phyloP scores from a whole-genome alignment of 805 yeast species.

The Pichia nakasei region DNA sequence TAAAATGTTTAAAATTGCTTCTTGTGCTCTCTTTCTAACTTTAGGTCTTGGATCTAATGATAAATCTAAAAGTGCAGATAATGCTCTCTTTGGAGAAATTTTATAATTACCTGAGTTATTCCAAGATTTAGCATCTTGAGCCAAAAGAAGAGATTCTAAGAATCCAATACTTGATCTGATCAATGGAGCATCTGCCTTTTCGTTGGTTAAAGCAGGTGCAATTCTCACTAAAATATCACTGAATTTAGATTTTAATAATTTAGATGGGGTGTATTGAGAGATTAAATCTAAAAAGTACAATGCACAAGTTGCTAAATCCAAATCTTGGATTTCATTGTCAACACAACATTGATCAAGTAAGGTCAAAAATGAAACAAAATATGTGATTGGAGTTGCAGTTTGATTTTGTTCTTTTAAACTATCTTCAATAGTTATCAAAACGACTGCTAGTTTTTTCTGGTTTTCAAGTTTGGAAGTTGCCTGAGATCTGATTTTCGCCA shows the following conservation, averaged over 20 bases:
- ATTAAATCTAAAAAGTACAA: slow-evolving; percentile 76
- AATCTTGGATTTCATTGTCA: slow-evolving; percentile 46
- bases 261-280: slow-evolving; percentile 62
- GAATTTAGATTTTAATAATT: slow-evolving; percentile 65
- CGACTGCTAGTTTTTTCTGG: slow-evolving; percentile 77
- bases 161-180: slow-evolving; percentile 80
- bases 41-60: slow-evolving; percentile 88
- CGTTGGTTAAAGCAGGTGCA: slow-evolving; percentile 69
- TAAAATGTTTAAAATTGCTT: slow-evolving; percentile 64
- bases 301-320: slow-evolving; percentile 60
- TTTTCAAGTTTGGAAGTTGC: slow-evolving; percentile 72
- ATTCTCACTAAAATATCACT: slow-evolving; percentile 68
- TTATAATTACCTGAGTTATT: slow-evolving; percentile 38
- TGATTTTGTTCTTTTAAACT: slow-evolving; percentile 62
- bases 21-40: slow-evolving; percentile 90
- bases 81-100: slow-evolving; percentile 72
- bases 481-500: slow-evolving; percentile 64
- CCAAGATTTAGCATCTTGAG: slow-evolving; percentile 83
- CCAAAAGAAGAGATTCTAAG: slow-evolving; percentile 65
- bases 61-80: slow-evolving; percentile 67
- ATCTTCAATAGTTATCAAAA: slow-evolving; percentile 85
- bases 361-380: slow-evolving; percentile 76
- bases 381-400: slow-evolving; percentile 62
- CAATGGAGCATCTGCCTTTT: slow-evolving; percentile 69
- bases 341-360: slow-evolving; percentile 65